A percentile compares a stretch with the other conserved stretches of the same genome.
Conservation (phyloP, 305 asterid species). For the Fraxinus baroniana region DNA sequence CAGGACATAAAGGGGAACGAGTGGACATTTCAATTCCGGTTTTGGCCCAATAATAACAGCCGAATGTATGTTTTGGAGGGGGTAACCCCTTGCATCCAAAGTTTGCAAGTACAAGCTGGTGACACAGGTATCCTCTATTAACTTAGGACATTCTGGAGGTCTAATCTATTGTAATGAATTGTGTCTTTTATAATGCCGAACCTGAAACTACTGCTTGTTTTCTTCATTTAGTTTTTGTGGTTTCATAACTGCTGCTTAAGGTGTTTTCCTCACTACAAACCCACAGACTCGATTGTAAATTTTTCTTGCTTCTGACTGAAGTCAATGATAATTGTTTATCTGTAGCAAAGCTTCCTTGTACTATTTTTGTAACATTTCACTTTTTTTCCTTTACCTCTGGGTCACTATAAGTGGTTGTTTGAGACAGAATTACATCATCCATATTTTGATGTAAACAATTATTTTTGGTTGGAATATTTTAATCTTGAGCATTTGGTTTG, state of each 20-base stretch:
- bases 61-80: conserved; percentile 99
- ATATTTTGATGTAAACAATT: background rate
- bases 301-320: background rate
- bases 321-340: background rate
- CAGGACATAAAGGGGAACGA: conserved; percentile 94
- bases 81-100: conserved; percentile 97
- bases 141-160: background rate
- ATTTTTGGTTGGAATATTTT: conserved; percentile 8
- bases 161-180: background rate
- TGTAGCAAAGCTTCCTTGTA: background rate
- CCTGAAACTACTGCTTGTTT: background rate
- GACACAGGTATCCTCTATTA: conserved; percentile 65
- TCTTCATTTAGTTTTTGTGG: background rate
- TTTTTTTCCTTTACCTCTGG: background rate
- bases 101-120: conserved; percentile 95
- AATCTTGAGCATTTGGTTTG: conserved; percentile 12
- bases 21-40: conserved; percentile 96
- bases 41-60: conserved; percentile 99
- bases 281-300: background rate
- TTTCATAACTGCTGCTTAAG: background rate
- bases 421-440: background rate
- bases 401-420: background rate
- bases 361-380: background rate
- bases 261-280: background rate
- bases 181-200: background rate